These are phyloP conservation scores for Trametes polyzona DNA, from an alignment of 1,284 basidiomycete species.

Conservation along the genomic window DNA sequence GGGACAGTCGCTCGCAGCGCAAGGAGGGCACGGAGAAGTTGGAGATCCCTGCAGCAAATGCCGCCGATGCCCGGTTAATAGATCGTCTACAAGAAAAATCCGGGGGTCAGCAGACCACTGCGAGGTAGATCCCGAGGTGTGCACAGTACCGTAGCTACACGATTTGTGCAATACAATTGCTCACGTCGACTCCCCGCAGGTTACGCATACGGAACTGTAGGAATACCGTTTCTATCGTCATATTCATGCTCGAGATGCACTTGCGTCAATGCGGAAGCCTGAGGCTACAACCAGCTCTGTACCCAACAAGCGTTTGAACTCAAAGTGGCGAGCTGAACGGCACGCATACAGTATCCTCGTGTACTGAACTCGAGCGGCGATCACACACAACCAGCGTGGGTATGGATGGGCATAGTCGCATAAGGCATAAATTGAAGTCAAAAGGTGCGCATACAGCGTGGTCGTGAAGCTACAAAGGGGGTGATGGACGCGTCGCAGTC, in stretches of 20 bases:
- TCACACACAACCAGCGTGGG: background rate
- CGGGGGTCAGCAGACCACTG: slow-evolving; percentile 53
- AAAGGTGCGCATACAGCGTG: slow-evolving; percentile 12
- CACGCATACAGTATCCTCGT: no score
- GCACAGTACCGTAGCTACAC: background rate
- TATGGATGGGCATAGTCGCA: slow-evolving; percentile 22
- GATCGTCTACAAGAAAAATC: slow-evolving; percentile 64
- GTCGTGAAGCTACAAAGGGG: slow-evolving; percentile 2
- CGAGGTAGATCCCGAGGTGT: slow-evolving; percentile 22
- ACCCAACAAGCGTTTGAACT: no score
- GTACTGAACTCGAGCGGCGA: background rate
- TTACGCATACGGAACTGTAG: no score
- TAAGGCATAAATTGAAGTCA: slow-evolving; percentile 20
- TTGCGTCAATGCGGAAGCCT: no score
- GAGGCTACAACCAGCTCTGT: no score
- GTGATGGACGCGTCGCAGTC: slow-evolving; percentile 3
- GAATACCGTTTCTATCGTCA: no score
- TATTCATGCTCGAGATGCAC: no score
- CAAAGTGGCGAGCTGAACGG: no score
- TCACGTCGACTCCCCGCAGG: no score
- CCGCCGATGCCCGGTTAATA: slow-evolving; percentile 65
- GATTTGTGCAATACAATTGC: no score
- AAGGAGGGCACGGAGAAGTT: slow-evolving; percentile 66
- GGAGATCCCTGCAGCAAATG: slow-evolving; percentile 72
- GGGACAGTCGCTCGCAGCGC: slow-evolving; percentile 60